Evolutionary conservation across 2,329 filamentous ascomycete genomes (phyloP).

Genomic region (Pseudogymnoascus sp.): DNA sequence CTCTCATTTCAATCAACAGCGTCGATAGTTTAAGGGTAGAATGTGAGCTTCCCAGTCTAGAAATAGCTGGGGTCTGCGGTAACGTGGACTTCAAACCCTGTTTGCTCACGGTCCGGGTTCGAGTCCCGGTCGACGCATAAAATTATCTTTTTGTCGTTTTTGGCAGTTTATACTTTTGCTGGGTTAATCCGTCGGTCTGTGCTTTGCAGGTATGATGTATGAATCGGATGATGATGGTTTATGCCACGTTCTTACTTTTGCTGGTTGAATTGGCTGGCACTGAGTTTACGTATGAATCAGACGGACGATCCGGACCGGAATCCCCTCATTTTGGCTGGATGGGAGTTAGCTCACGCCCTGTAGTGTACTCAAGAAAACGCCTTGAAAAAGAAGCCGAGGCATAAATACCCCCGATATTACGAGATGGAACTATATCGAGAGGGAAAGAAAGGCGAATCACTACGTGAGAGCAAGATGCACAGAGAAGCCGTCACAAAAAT

Average conservation of each 20-base stretch:
- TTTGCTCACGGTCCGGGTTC: constrained; percentile 6
- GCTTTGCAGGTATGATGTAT: not conserved
- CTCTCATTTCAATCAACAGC: not conserved
- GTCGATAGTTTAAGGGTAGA: constrained; percentile 8
- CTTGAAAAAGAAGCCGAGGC: not conserved
- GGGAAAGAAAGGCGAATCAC: not conserved
- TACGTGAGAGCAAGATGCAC: not conserved
- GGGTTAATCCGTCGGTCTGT: too few species aligned
- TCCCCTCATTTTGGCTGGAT: not conserved
- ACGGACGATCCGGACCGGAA: not conserved
- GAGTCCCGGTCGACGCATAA: constrained; percentile 1
- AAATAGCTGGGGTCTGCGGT: constrained; percentile 5
- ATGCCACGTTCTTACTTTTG: not conserved
- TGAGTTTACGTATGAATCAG: not conserved
- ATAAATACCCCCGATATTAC: not conserved
- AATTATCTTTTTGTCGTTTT: not conserved
- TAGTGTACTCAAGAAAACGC: not conserved
- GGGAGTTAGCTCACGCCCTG: not conserved
- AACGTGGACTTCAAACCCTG: constrained; percentile 2
- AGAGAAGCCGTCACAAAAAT: not conserved
- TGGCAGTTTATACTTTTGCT: not conserved
- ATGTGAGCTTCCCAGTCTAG: constrained; percentile 7
- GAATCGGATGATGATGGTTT: not conserved
- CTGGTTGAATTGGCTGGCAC: not conserved
- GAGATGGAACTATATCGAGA: not conserved